Base-by-base conservation (phyloP, 2,329 filamentous ascomycete genomes). In the Aureobasidium pullulans region DNA sequence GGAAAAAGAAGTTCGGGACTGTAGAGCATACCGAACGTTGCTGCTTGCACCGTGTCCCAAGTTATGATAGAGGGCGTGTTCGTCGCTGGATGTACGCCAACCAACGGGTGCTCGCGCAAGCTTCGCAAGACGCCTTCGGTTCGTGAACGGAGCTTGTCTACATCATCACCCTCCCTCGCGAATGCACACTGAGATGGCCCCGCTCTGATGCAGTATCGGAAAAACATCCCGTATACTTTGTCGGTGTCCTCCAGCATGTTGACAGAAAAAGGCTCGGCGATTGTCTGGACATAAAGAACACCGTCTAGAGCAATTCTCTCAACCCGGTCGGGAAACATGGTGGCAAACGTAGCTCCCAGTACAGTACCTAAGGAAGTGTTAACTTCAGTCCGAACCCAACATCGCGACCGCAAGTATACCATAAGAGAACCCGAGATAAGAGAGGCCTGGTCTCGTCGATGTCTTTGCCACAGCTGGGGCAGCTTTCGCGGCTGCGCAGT, bases 301-400 rank as follows among this genome's bases (percentile, higher is more conserved):
- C 77, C 78, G 62, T 81, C 79, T 0, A 81, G 65, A 6, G 73
- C 67, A 40, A 75, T 63, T n/a, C 69, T 66, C 0, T 68, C 67
- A 9, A 76, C 68, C 1, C 71, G 62, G 16, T 71, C 67, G 6
- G 73, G 75, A 58, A 72, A 76, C 69, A 77, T 71, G 0, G 72
- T 69, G 15, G 74, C 73, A 53, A 74, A 77, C 0, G 73, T 74
- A 53, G 70, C 67, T 1, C 75, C 74, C 0, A 75, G 68, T 32
- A 75, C 71, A 0, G 78, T 76, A 1, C 79, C 79, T 81, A 81
- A 6, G 73, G 77, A 59, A 79, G 74, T 71, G 61, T 79, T 75
- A 6, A 66, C 67, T 28, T 68, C 62, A 28, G 54, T 57, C 39
- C 56, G 11, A n/a, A 43, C 37, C 11, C n/a, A n/a, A n/a, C n/a